phyloP scores from a whole-genome alignment of 768 basidiomycete species.

The Tylopilus felleus region DNA sequence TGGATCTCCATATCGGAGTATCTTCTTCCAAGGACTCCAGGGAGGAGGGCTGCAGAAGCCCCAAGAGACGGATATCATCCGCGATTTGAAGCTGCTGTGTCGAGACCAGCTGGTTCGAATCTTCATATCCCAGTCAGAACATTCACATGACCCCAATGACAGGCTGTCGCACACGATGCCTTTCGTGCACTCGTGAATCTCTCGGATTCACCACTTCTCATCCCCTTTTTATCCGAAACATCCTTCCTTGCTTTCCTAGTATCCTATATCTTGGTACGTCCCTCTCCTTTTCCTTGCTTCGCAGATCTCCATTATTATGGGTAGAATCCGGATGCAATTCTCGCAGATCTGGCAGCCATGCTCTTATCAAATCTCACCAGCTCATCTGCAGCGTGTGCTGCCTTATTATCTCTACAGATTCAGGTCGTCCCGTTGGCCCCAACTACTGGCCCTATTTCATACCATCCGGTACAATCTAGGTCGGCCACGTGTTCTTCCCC shows the following conservation, averaged over 20 bases:
- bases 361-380: slow-evolving; percentile 91
- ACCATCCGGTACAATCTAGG: slow-evolving; percentile 74
- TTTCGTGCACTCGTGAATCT: slow-evolving; percentile 93
- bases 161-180: slow-evolving; percentile 93
- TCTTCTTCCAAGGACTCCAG: slow-evolving; percentile 68
- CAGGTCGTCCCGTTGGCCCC: slow-evolving; percentile 49
- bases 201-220: slow-evolving; percentile 74
- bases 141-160: slow-evolving; percentile 16
- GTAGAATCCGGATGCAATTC: slow-evolving; percentile 85
- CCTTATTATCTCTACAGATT: slow-evolving; percentile 64
- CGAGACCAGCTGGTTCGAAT: slow-evolving; percentile 69
- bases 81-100: slow-evolving; percentile 84
- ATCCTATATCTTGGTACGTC: slow-evolving; percentile 84
- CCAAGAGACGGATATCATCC: slow-evolving; percentile 65
- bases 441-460: slow-evolving; percentile 44
- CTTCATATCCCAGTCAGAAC: slow-evolving; percentile 31
- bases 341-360: slow-evolving; percentile 97
- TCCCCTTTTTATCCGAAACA: slow-evolving; percentile 62
- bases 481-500: slow-evolving; percentile 78
- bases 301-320: slow-evolving; percentile 8
- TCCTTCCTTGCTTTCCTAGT: slow-evolving; percentile 78
- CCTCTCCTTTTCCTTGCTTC: neutral
- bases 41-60: slow-evolving; percentile 53
- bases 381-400: slow-evolving; percentile 61
- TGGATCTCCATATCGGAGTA: slow-evolving; percentile 63